phyloP scores from a whole-genome alignment of 257 asterid genomes.

The Primulina eburnea region DNA sequence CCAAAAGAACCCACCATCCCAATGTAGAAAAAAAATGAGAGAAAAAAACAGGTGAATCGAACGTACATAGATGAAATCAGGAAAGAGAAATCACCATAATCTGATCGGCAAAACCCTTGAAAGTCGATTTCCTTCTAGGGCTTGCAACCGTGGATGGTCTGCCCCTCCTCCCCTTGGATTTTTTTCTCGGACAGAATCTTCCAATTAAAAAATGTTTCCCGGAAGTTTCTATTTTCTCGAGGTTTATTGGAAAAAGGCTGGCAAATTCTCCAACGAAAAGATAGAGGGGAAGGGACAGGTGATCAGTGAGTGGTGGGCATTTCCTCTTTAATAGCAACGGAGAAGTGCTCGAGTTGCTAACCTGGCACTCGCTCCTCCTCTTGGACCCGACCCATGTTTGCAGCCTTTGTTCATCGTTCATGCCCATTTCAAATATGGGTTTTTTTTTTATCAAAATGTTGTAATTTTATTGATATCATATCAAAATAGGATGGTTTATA shows the following conservation, averaged over 20 bases:
- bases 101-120: background rate
- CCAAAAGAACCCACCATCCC: background rate
- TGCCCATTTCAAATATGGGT: no score
- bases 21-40: background rate
- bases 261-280: background rate
- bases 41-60: background rate
- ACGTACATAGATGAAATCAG: background rate
- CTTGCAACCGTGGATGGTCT: background rate
- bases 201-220: background rate
- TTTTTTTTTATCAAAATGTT: no score
- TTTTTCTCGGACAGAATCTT: background rate
- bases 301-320: background rate
- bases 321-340: background rate
- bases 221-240: background rate
- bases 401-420: no score
- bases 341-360: background rate
- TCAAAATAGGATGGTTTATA: no score
- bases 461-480: no score
- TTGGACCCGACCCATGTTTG: no score
- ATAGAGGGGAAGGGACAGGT: background rate
- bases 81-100: background rate
- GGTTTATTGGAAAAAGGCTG: background rate
- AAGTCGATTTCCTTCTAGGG: background rate
- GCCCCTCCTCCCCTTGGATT: background rate
- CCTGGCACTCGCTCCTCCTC: background rate